Evolutionary conservation across 2,329 filamentous ascomycete species (phyloP).

Genomic region (Alternaria gansuensis): DNA sequence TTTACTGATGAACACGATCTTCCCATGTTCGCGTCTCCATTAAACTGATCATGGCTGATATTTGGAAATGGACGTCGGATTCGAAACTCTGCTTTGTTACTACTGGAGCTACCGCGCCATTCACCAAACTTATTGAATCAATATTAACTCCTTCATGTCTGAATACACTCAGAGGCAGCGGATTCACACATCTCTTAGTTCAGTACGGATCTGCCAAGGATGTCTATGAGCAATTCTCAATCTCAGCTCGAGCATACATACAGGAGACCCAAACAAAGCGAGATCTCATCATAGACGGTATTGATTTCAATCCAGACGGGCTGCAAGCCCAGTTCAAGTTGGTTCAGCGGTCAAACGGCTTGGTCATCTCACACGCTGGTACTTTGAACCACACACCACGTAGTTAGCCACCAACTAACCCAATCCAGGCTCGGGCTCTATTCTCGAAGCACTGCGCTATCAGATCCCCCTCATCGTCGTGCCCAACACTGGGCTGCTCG

Average conservation of each 20-base stretch:
- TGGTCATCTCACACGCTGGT: slow-evolving; percentile 92
- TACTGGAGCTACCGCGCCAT: slow-evolving; percentile 89
- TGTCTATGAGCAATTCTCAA: slow-evolving; percentile 58
- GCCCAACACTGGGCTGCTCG: slow-evolving; percentile 80
- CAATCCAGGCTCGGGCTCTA: slow-evolving; percentile 83
- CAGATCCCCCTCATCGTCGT: slow-evolving; percentile 85
- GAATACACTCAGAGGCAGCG: slow-evolving; percentile 62
- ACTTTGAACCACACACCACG: slow-evolving; percentile 35
- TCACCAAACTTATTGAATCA: slow-evolving; percentile 73
- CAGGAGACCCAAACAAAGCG: slow-evolving; percentile 9
- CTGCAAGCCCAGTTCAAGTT: slow-evolving; percentile 67
- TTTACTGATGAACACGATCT: no score
- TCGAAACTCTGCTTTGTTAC: slow-evolving; percentile 79
- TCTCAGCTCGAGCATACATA: slow-evolving; percentile 27
- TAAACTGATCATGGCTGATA: slow-evolving; percentile 25
- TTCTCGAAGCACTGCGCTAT: slow-evolving; percentile 80
- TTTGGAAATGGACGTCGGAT: slow-evolving; percentile 33
- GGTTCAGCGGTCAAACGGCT: slow-evolving; percentile 67
- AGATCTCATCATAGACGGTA: slow-evolving; percentile 62
- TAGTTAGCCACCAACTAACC: slow-evolving; percentile 10
- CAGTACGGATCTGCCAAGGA: slow-evolving; percentile 78
- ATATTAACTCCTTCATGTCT: slow-evolving; percentile 72
- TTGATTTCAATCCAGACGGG: slow-evolving; percentile 71
- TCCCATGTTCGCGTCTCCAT: neutral
- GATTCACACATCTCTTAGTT: slow-evolving; percentile 76